A percentile compares a stretch with the other conserved stretches of the same genome.
phyloP scores from a whole-genome alignment of 805 yeast genomes.

The Metschnikowia gelsemii region DNA sequence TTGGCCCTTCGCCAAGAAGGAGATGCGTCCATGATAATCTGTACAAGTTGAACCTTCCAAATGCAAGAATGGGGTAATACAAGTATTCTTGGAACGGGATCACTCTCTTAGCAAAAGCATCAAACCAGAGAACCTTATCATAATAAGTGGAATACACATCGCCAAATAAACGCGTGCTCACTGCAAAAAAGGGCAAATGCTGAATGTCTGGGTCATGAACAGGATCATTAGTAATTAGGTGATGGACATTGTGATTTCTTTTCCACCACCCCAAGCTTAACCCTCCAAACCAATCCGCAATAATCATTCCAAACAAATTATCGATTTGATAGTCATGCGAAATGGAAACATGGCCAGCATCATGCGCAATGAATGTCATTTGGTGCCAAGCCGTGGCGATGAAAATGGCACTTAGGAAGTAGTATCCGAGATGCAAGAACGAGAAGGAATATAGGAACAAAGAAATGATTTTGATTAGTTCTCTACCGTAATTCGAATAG shows the following conservation, averaged over 20 bases:
- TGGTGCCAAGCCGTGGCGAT: conserved; percentile 89
- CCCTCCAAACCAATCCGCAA: conserved; percentile 86
- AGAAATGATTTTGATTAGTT: conserved; percentile 56
- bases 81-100: conserved; percentile 66
- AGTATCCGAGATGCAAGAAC: conserved; percentile 47
- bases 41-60: conserved; percentile 85
- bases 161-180: conserved; percentile 66
- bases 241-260: conserved; percentile 91
- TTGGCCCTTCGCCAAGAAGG: conserved; percentile 74
- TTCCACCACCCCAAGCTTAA: conserved; percentile 95
- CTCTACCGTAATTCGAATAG: conserved; percentile 72
- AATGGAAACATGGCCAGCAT: conserved; percentile 83
- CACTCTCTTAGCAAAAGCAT: conserved; percentile 54
- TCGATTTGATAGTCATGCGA: conserved; percentile 79
- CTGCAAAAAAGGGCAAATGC: conserved; percentile 89
- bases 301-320: conserved; percentile 65
- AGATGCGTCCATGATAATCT: conserved; percentile 78
- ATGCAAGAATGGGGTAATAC: conserved; percentile 75
- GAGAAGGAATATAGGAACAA: conserved; percentile 51
- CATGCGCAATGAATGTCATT: conserved; percentile 83
- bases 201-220: conserved; percentile 94
- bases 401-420: conserved; percentile 56
- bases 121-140: conserved; percentile 65
- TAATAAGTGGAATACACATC: conserved; percentile 79
- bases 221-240: conserved; percentile 86